Evolutionary conservation across 176 grass and related monocot genomes (phyloP), one percentile per base, ranked within the genome.

Genomic region (Bromus sterilis): DNA sequence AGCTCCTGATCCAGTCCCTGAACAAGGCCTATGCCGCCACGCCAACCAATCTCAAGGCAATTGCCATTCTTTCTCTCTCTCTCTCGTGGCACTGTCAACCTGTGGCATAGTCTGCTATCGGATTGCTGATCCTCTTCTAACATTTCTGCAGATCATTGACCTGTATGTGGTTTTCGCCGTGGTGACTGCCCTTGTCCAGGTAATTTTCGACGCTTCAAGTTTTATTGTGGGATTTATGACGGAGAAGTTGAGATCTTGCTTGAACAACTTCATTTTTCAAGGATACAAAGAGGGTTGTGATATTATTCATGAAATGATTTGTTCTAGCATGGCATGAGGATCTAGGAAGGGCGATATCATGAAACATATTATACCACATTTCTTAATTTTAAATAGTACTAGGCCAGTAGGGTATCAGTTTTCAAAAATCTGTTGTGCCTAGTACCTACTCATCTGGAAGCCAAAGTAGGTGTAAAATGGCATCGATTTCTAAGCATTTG

Each of bases 21-120:
- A 64, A n/a, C 74, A 93, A 85, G 71, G 92, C 95, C 1, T 98
- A 95, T 56, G 82, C 86, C 43, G 89, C 91, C 79, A 95, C 89
- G 12, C 93, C 96, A n/a, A 88, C 86, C 9, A 93, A 83, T 73
- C 89, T 99, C 49, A 99, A 91, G 86, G 96, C 91, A 75, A 15
- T 5, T 2, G 11, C 70, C 2, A 9, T 28, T 74, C 53, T 1
- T 21, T 9, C 13, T 26, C 33, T 64, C 14, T 15, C 53, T 16
- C 13, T 23, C 43, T 25, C 21, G 9, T 24, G 25, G 20, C 36
- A 11, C 34, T 7, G 9, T n/a, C n/a, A n/a, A n/a, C 41, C 4
- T 25, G 5, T 21, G 15, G 20, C 35, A 16, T 35, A 9, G 8
- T 1, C 4, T 16, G 43, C 20, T 6, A 14, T 66, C 35, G 1